These are phyloP conservation scores for Plasmodium gonderi DNA, from an alignment of 169 alveolate genomes.

Conservation along the genomic window DNA sequence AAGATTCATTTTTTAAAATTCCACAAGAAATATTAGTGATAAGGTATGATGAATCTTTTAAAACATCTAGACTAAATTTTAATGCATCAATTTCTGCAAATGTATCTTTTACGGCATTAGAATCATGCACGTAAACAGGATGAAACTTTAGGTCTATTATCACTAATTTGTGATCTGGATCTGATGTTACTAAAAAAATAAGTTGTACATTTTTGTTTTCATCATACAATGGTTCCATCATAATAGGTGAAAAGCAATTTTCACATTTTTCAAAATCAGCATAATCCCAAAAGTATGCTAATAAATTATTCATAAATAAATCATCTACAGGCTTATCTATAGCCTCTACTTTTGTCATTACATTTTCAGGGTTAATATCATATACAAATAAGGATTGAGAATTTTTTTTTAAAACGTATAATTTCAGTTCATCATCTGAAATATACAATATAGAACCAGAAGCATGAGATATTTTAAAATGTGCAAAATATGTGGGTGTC, in stretches of 20 bases:
- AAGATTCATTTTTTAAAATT: conserved; percentile 25
- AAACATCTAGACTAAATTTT: conserved; percentile 26
- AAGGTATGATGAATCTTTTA: conserved; percentile 40
- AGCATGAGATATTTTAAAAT: conserved; percentile 37
- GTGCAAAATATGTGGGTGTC: conserved; percentile 39
- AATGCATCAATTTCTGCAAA: neutral
- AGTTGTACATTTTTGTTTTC: conserved; percentile 32
- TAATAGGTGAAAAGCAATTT: conserved; percentile 41
- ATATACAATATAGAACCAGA: conserved; percentile 35
- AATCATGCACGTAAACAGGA: conserved; percentile 1
- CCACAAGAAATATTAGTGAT: conserved; percentile 60
- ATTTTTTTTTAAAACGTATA: conserved; percentile 64
- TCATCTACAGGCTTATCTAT: conserved; percentile 10
- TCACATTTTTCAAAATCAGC: conserved; percentile 43
- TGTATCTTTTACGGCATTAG: conserved; percentile 22
- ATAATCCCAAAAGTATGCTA: conserved; percentile 34
- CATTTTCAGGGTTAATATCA: conserved; percentile 66
- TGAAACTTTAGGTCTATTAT: conserved; percentile 22
- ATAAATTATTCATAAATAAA: neutral
- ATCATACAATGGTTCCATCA: conserved; percentile 72
- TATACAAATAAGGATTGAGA: conserved; percentile 25
- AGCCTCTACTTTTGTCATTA: neutral
- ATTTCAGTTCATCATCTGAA: neutral
- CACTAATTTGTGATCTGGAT: conserved; percentile 20
- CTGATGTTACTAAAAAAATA: conserved; percentile 45